Percentiles rank a stretch among this genome's conserved stretches.
These are phyloP conservation scores for Sphaerosporella brunnea DNA, from an alignment of 495 filamentous ascomycete species.

Conservation along the genomic window DNA sequence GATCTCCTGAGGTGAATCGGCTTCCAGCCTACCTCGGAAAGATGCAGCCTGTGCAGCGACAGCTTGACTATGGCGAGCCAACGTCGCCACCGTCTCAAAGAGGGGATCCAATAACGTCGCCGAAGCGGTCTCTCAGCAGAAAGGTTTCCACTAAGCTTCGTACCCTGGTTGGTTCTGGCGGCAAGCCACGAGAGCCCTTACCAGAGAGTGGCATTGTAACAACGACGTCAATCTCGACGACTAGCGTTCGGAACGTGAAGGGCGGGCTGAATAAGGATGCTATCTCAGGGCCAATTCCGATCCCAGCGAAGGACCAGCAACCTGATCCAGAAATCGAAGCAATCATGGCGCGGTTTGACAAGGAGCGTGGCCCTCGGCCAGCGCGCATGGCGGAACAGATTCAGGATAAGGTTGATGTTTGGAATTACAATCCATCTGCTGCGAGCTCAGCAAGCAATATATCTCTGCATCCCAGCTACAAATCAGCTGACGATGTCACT, in stretches of 20 bases:
- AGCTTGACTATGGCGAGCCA: not conserved
- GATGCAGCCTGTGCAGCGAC: not conserved
- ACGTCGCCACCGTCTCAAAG: not conserved
- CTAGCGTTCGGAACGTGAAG: not conserved
- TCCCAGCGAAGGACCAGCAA: not conserved
- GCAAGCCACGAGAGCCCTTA: not conserved
- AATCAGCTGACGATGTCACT: not conserved
- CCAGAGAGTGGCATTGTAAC: not conserved
- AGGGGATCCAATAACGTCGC: too few species aligned
- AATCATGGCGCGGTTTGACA: constrained; percentile 4
- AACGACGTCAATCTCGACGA: not conserved
- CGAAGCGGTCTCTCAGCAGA: constrained; percentile 7
- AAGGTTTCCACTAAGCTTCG: constrained; percentile 5
- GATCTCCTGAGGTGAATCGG: not conserved
- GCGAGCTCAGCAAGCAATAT: constrained; percentile 6
- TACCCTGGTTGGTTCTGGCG: not conserved
- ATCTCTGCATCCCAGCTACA: not conserved
- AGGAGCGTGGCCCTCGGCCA: not conserved
- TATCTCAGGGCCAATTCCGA: constrained; percentile 2
- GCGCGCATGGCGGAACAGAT: not conserved
- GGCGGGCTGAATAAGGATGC: not conserved
- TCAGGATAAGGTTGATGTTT: constrained; percentile 2
- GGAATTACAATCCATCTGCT: constrained; percentile 3
- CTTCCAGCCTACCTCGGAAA: not conserved
- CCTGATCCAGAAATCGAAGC: not conserved